Base-by-base conservation (phyloP, 768 basidiomycete genomes). In the Dentipellis sp. region DNA sequence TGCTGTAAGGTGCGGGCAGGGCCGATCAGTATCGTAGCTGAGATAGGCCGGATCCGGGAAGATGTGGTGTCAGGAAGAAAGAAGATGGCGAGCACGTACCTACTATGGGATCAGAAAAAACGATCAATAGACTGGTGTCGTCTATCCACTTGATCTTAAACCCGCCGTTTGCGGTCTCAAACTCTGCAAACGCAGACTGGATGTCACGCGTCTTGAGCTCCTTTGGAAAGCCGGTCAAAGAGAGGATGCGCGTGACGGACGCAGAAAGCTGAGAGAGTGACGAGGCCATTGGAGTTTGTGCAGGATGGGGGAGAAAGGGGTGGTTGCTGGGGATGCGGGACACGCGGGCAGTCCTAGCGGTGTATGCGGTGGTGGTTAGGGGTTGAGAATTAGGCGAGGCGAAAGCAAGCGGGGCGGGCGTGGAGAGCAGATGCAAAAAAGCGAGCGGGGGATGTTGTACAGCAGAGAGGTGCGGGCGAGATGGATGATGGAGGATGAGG, bases 121-220 rank as follows among this genome's bases (percentile, higher is more conserved):
- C 97, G 63, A 97, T 88, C 64, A 94, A 74, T 40, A 95, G 88
- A 67, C 90, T 94, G 38, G 91, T 93, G 71, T 99, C 97, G 71
- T 99, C 94, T 64, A 83, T 81, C 97, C 97, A 99, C 70, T 99
- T 99, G 69, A 99, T 94, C 79, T 94, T 93, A 77, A 95, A 97
- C 21, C 97, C 97, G 29, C 95, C 97, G 56, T 77, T 82, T 53
- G 84, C 75, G 58, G 73, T 78, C 65, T 97, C 93, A 80, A 88
- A 98, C 47, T 94, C 92, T 51, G 84, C 76, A 70, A 98, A 97
- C 47, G 92, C 88, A 45, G 78, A 67, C 67, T 97, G 94, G 50
- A 99, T 90, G 71, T 99, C 97, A 69, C 92, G 87, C 52, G 97
- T 99, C 77, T 98, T 99, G 65, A 99, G 82, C 74, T 94, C 88